phyloP scores from a whole-genome alignment of 2,329 filamentous ascomycete genomes.

The Colletotrichum acutatum region DNA sequence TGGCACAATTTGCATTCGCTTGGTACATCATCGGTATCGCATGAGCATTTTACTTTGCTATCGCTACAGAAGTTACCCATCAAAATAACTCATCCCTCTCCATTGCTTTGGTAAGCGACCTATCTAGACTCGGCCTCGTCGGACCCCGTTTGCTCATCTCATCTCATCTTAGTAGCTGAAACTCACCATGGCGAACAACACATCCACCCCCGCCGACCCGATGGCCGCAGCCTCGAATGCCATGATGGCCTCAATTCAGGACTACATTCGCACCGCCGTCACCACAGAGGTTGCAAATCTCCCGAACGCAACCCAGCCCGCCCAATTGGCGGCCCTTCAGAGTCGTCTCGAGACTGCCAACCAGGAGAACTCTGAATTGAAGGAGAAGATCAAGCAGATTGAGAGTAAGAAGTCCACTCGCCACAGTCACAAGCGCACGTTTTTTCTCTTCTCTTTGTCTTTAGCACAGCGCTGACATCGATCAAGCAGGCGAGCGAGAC shows the following conservation, averaged over 20 bases:
- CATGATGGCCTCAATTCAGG: constrained; percentile 21
- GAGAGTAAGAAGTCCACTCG: constrained; percentile 25
- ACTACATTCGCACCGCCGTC: constrained; percentile 25
- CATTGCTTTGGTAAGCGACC: not conserved
- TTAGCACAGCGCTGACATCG: constrained; percentile 4
- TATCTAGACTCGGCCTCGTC: not conserved
- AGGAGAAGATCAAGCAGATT: constrained; percentile 21
- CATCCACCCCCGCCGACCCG: constrained; percentile 13
- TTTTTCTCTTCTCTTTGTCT: not conserved
- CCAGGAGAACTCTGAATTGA: constrained; percentile 22
- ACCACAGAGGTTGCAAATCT: constrained; percentile 5
- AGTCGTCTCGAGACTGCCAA: constrained; percentile 8
- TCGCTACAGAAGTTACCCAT: not conserved
- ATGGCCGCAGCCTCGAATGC: constrained; percentile 15
- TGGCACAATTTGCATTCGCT: not conserved
- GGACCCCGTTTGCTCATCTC: not conserved
- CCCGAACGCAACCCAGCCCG: not conserved
- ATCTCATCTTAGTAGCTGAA: not conserved
- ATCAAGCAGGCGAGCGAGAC: constrained; percentile 17
- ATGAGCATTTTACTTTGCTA: not conserved
- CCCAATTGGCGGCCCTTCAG: not conserved
- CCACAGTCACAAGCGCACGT: not conserved
- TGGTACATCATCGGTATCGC: not conserved
- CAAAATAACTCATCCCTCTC: not conserved
- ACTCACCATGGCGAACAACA: constrained; percentile 20